phyloP scores from a whole-genome alignment of 1,284 basidiomycete genomes.

The Exobasidium rhododendri region DNA sequence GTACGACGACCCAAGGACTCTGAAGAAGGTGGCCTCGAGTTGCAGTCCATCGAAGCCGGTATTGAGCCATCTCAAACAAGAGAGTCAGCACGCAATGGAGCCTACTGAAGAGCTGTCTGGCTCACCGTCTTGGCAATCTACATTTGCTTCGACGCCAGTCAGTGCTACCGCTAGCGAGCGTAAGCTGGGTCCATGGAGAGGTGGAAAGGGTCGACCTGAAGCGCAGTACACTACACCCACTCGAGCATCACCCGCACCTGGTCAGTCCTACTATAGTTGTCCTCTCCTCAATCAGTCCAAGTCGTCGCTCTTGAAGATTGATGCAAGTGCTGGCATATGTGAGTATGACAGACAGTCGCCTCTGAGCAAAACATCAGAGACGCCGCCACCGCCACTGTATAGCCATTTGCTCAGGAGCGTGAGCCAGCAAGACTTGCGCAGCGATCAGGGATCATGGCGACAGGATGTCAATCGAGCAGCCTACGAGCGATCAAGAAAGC shows the following conservation, averaged over 20 bases:
- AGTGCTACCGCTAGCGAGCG: background rate
- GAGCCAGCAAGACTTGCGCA: background rate
- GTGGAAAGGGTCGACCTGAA: background rate
- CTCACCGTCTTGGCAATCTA: background rate
- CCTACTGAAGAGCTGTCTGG: background rate
- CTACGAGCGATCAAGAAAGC: background rate
- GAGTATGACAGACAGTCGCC: no score
- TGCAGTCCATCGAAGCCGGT: no score
- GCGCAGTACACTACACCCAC: background rate
- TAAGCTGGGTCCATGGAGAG: background rate
- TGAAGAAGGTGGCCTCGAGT: no score
- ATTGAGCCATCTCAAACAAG: background rate
- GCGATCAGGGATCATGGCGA: background rate
- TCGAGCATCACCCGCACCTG: background rate
- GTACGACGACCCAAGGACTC: no score
- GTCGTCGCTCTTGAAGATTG: background rate
- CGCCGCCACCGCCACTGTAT: background rate
- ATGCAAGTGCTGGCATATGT: background rate
- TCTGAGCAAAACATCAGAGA: background rate
- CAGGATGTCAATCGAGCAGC: background rate
- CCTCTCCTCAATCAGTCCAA: background rate
- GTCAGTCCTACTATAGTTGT: background rate
- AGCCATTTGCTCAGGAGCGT: background rate
- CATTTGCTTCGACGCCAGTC: background rate
- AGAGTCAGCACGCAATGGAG: background rate